Evolutionary conservation across 768 basidiomycete genomes (phyloP).

Genomic region (Leccinum boreale): DNA sequence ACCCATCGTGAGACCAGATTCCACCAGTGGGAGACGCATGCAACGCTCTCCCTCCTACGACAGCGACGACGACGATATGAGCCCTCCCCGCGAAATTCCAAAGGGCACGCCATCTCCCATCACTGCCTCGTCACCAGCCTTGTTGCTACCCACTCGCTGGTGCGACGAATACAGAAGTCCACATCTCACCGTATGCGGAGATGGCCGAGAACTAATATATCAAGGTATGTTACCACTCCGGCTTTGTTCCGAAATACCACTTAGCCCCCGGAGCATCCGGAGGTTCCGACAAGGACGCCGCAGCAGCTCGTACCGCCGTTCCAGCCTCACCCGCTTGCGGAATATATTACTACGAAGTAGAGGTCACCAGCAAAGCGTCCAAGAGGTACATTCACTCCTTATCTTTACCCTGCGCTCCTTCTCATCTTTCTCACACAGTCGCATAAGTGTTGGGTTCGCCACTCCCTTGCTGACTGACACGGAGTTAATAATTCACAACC

Average conservation of each 20-base stretch:
- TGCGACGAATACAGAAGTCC: constrained; percentile 62
- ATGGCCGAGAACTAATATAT: constrained; percentile 73
- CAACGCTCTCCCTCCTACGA: constrained; percentile 46
- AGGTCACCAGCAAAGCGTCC: constrained; percentile 72
- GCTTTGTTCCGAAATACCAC: constrained; percentile 2
- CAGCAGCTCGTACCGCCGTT: constrained; percentile 72
- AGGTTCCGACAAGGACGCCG: constrained; percentile 76
- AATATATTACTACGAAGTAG: constrained; percentile 93
- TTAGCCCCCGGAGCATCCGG: constrained; percentile 40
- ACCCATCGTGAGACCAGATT: constrained; percentile 19
- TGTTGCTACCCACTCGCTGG: constrained; percentile 76
- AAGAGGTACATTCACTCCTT: constrained; percentile 58
- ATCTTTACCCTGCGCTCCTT: constrained; percentile 4
- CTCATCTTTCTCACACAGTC: constrained; percentile 39
- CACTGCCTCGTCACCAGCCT: constrained; percentile 33
- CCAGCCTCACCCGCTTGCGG: constrained; percentile 85
- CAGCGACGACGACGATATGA: constrained; percentile 67
- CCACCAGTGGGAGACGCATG: constrained; percentile 15
- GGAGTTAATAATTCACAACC: constrained; percentile 10
- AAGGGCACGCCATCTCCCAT: constrained; percentile 23
- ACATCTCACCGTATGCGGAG: constrained; percentile 57
- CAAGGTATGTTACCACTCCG: constrained; percentile 45
- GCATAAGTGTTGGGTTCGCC: constrained; percentile 77
- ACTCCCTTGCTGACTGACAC: neutral
- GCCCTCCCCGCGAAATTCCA: constrained; percentile 43